Evolutionary conservation across 2,329 filamentous ascomycete species (phyloP).

Genomic region (Claviceps quebecensis): DNA sequence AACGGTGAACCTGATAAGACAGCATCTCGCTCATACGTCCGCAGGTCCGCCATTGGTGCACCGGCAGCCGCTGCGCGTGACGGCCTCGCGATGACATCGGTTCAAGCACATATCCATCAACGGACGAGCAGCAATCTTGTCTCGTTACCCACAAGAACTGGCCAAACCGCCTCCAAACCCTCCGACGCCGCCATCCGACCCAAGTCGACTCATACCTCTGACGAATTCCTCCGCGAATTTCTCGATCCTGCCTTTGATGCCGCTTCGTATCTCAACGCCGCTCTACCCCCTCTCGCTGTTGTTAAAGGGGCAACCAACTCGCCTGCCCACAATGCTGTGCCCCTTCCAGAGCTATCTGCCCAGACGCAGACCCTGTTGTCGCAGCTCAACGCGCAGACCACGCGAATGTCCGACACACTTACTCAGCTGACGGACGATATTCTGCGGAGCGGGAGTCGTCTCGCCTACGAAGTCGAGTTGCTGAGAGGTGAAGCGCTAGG

Average conservation of each 20-base stretch:
- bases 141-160: constrained; percentile 18
- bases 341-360: constrained; percentile 62
- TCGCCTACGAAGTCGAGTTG: constrained; percentile 91
- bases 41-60: background rate
- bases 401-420: constrained; percentile 64
- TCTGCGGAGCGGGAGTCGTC: constrained; percentile 67
- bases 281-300: constrained; percentile 53
- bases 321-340: constrained; percentile 26
- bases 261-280: constrained; percentile 70
- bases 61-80: background rate
- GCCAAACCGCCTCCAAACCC: constrained; percentile 25
- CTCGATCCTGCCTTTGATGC: constrained; percentile 66
- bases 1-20: too few species aligned
- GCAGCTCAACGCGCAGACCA: constrained; percentile 77
- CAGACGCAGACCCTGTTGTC: constrained; percentile 76
- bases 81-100: constrained; percentile 15
- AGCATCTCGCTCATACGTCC: too few species aligned
- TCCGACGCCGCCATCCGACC: constrained; percentile 26
- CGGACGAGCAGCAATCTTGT: constrained; percentile 32
- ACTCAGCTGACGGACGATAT: constrained; percentile 93
- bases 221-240: constrained; percentile 63
- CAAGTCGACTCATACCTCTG: constrained; percentile 50
- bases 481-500: constrained; percentile 74
- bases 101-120: constrained; percentile 22
- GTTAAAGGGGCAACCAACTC: constrained; percentile 20